Percentiles rank a stretch among this genome's conserved stretches.
These are phyloP conservation scores for Penicillium sp. DNA, from an alignment of 2,329 filamentous ascomycete genomes.

Conservation along the genomic window DNA sequence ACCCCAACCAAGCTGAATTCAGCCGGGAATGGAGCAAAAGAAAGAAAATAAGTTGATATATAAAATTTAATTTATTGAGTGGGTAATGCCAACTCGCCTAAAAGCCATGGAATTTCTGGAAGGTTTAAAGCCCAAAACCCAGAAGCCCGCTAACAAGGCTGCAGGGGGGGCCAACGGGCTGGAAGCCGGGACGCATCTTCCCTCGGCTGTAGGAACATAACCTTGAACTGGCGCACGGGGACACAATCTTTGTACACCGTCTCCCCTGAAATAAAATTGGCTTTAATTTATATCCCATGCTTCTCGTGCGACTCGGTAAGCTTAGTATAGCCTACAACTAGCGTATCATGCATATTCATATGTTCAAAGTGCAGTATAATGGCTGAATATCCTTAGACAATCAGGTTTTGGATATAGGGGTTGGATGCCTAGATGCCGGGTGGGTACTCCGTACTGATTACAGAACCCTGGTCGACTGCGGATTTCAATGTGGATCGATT, in stretches of 20 bases:
- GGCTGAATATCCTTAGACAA: not conserved
- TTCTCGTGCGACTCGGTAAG: conserved; percentile 4
- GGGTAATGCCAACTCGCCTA: not conserved
- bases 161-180: conserved; percentile 14
- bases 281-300: conserved; percentile 1
- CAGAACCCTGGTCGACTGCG: not conserved
- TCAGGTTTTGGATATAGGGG: not conserved
- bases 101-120: conserved; percentile 12
- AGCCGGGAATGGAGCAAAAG: not conserved
- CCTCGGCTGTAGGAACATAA: conserved; percentile 15
- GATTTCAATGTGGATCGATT: not conserved
- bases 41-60: not conserved
- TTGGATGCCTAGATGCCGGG: not conserved
- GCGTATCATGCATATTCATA: not conserved
- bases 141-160: conserved; percentile 3
- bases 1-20: not conserved
- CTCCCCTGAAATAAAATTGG: not conserved
- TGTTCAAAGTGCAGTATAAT: not conserved
- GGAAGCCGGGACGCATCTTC: conserved; percentile 3
- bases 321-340: not conserved
- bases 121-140: conserved; percentile 9
- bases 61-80: not conserved
- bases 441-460: not conserved
- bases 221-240: conserved; percentile 13
- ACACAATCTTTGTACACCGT: conserved; percentile 4